These are phyloP conservation scores for Eucalyptus sp. DNA, from an alignment of 345 rosid genomes.

Conservation along the genomic window DNA sequence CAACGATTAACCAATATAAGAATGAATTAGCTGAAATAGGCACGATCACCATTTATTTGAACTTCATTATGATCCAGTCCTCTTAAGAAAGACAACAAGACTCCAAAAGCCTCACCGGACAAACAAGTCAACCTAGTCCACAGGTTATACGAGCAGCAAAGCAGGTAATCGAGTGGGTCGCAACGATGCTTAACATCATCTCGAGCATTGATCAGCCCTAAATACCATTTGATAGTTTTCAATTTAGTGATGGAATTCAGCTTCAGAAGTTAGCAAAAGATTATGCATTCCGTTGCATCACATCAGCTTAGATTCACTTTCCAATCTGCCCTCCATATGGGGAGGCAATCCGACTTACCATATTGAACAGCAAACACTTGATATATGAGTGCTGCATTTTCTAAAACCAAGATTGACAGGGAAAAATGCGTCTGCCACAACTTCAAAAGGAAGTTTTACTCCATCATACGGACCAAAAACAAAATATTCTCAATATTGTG, in stretches of 20 bases:
- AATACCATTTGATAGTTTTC: background rate
- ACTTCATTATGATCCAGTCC: background rate
- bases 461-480: background rate
- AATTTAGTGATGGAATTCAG: background rate
- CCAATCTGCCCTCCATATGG: background rate
- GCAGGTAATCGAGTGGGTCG: background rate
- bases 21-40: background rate
- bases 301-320: background rate
- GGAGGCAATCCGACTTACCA: background rate
- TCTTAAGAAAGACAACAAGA: background rate
- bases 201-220: background rate
- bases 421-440: background rate
- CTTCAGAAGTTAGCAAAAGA: background rate
- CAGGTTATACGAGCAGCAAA: background rate
- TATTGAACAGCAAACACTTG: background rate
- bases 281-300: background rate
- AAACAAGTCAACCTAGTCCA: background rate
- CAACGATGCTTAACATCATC: background rate
- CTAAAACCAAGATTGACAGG: background rate
- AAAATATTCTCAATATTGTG: background rate
- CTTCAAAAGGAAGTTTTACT: background rate
- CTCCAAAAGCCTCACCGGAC: background rate
- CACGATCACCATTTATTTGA: background rate
- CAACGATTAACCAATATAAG: background rate
- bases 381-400: background rate